phyloP scores from a whole-genome alignment of 2,329 filamentous ascomycete species.

The Paraconiothyrium brasiliense region DNA sequence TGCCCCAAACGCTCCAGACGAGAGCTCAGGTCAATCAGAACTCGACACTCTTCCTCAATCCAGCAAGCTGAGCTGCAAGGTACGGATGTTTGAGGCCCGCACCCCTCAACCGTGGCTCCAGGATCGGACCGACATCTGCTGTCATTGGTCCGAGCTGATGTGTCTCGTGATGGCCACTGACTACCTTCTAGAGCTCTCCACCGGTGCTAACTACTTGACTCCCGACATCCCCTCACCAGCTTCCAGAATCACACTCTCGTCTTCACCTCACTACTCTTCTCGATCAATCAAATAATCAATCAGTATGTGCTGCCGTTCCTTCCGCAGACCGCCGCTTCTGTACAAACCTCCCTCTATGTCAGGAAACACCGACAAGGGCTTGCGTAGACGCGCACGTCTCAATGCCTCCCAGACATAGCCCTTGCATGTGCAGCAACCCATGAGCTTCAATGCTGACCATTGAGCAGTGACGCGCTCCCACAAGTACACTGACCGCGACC shows the following conservation, averaged over 20 bases:
- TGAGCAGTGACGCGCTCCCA: constrained; percentile 91
- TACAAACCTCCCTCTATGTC: constrained; percentile 17
- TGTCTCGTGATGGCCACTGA: constrained; percentile 46
- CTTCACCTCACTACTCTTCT: constrained; percentile 22
- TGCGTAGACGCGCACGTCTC: constrained; percentile 10
- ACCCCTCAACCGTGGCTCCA: constrained; percentile 14
- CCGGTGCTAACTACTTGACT: constrained; percentile 30
- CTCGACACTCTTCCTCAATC: neutral
- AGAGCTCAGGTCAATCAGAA: neutral
- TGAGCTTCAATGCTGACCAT: constrained; percentile 24
- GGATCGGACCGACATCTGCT: constrained; percentile 1
- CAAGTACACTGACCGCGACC: constrained; percentile 94
- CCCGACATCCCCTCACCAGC: constrained; percentile 26
- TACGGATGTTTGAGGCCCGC: constrained; percentile 25
- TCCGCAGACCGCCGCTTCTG: constrained; percentile 2
- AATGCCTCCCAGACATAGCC: neutral
- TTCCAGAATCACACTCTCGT: constrained; percentile 17
- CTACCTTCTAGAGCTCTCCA: constrained; percentile 23
- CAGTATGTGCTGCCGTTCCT: constrained; percentile 38
- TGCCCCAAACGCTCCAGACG: constrained; percentile 3
- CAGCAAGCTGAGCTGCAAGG: constrained; percentile 30
- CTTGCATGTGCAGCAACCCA: neutral
- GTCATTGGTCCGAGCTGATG: constrained; percentile 41
- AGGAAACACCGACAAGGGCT: neutral
- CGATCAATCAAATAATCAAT: constrained; percentile 25